Evolutionary conservation across 352 stramenopile genomes (phyloP), one percentile per base, ranked within the genome.

Genomic region (Pythium phragmitis): DNA sequence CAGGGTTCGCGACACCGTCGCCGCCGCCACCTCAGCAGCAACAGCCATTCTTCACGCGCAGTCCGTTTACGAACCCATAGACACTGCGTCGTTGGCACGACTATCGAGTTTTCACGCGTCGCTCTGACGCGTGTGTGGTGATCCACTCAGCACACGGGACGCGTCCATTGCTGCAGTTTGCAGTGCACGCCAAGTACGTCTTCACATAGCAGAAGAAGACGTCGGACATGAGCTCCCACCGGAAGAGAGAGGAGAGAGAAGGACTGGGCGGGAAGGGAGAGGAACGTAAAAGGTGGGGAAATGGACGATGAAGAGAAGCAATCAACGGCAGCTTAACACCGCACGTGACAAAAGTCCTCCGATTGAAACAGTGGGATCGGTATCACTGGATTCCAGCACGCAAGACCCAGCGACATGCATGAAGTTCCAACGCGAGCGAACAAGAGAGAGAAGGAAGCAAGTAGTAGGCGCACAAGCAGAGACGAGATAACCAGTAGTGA

Each of bases 21-120:
- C 46, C 53, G 12, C 34, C 56, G 37, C 51, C 28, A 28, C 49
- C 28, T 13, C 53, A 28, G 23, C 54, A 66, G 26, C 64, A 41
- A n/a, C 66, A 53, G 39, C 70, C 58, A 23, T 76, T 86, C 34
- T 79, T 74, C 67, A 83, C 75, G 53, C 69, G 75, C 0, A 89
- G 87, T 43, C 76, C 77, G 52, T 91, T 88, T 60, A 69, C 88
- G 23, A 89, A 87, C 42, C 72, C 80, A 46, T 88, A 88, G 26
- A 30, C 26, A 51, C 0, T 46, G 4, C 14, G 11, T 6, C 5
- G 19, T 17, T 19, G 39, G 26, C 26, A 30, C 26, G 26, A 46
- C 39, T 39, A n/a, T 46, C 17, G 39, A 46, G 13, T 17, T 46
- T 30, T 5, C 26, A 30, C 26, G 26, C 26, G 26, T 30, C 26